phyloP scores from a whole-genome alignment of 2,329 filamentous ascomycete species.

The Dactylellina cionopaga region DNA sequence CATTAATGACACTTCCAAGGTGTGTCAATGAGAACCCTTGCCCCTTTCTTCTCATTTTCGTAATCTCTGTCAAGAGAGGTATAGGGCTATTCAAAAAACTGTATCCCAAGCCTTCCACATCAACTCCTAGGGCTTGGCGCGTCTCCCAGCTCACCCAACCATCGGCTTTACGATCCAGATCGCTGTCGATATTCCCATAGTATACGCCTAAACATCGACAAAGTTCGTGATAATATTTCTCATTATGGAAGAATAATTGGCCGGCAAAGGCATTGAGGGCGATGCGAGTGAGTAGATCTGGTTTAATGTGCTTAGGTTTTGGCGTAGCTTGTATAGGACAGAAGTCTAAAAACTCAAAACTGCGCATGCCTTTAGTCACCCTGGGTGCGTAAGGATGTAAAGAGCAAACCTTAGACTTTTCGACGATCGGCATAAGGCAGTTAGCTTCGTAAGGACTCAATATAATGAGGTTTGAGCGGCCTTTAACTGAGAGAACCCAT shows the following conservation, averaged over 20 bases:
- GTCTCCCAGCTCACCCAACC: conserved; percentile 40
- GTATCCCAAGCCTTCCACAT: neutral
- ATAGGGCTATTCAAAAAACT: conserved; percentile 60
- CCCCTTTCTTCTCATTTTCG: conserved; percentile 60
- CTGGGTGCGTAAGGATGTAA: conserved; percentile 68
- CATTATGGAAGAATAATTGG: conserved; percentile 69
- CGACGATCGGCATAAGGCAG: conserved; percentile 62
- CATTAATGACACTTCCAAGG: conserved; percentile 60
- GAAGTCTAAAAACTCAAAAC: conserved; percentile 49
- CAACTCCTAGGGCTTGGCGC: neutral
- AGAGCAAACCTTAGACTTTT: conserved; percentile 57
- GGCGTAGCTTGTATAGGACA: conserved; percentile 62
- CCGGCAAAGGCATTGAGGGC: conserved; percentile 73
- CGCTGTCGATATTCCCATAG: conserved; percentile 59
- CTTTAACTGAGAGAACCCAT: conserved; percentile 51
- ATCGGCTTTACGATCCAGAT: neutral
- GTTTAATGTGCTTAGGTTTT: too few relatives aligned
- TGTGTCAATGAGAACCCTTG: conserved; percentile 63
- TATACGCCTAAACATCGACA: conserved; percentile 65
- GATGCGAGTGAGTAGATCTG: conserved; percentile 30
- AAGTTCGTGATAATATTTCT: conserved; percentile 67
- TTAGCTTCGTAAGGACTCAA: conserved; percentile 73
- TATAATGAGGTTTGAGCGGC: conserved; percentile 58
- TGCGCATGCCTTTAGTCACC: conserved; percentile 59
- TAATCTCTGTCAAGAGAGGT: conserved; percentile 62